Percentiles rank a stretch among this genome's conserved stretches.
Conservation (phyloP, 257 asterid species). For the Marsdenia floribunda region DNA sequence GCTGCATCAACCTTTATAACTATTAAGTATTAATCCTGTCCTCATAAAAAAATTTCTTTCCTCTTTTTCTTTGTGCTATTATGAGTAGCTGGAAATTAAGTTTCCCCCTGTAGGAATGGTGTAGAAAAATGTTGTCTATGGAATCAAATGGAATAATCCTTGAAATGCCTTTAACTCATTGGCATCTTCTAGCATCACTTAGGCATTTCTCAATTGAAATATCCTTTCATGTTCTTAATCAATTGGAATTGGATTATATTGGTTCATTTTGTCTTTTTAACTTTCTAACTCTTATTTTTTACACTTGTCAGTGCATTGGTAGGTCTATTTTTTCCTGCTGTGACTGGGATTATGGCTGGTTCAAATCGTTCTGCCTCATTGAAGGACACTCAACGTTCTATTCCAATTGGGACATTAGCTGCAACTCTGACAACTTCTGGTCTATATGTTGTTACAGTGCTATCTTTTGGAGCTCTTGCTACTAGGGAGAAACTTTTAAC, state of each 20-base stretch:
- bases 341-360: slow-evolving; percentile 99
- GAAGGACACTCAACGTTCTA: slow-evolving; percentile 96
- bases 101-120: not conserved
- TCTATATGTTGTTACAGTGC: slow-evolving; percentile 68
- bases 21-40: not conserved
- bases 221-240: not conserved
- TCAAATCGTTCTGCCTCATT: slow-evolving; percentile 98
- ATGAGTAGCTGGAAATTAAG: not conserved
- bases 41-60: not conserved
- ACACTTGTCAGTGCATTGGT: slow-evolving; percentile 84
- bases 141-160: not conserved
- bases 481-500: slow-evolving; percentile 95
- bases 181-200: not conserved
- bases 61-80: not conserved
- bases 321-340: slow-evolving; percentile 99
- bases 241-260: not conserved
- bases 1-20: too few relatives aligned
- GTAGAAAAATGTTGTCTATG: not conserved
- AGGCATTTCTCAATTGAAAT: not conserved
- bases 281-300: slow-evolving; percentile 35
- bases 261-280: not conserved
- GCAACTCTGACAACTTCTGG: slow-evolving; percentile 81
- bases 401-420: slow-evolving; percentile 91
- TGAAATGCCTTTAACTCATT: not conserved
- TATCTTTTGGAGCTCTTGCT: slow-evolving; percentile 91